Percentiles rank a stretch among this genome's conserved stretches.
These are phyloP conservation scores for Aspergillus sergii DNA, from an alignment of 2,329 filamentous ascomycete genomes.

Conservation along the genomic window DNA sequence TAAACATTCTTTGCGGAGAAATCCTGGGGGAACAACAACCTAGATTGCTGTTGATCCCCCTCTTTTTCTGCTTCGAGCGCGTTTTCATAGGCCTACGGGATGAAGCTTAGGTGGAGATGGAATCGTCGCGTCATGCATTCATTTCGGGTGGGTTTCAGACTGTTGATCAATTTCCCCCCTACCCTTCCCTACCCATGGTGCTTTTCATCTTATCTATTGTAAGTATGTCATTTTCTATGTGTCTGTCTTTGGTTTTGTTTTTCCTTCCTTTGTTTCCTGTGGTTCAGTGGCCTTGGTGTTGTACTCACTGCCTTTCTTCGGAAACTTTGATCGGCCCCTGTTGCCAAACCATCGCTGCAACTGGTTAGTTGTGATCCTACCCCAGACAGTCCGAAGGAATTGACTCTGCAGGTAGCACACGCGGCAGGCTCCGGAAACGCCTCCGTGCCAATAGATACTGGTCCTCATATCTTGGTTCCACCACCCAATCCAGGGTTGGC, in stretches of 20 bases:
- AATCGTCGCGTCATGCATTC: not conserved
- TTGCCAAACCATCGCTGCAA: not conserved
- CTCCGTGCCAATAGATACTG: not conserved
- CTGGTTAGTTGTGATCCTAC: not conserved
- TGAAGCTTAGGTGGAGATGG: not conserved
- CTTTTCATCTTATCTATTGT: no score
- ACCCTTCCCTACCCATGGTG: no score
- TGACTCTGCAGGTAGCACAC: not conserved
- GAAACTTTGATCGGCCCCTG: not conserved
- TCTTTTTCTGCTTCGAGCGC: not conserved
- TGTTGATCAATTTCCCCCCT: not conserved
- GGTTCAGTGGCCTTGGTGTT: not conserved
- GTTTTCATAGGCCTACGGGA: not conserved
- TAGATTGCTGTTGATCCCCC: not conserved
- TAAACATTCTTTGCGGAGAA: not conserved
- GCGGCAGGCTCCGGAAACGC: not conserved
- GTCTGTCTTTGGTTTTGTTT: no score
- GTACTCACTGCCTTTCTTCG: not conserved
- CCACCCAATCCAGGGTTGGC: not conserved
- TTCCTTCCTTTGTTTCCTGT: not conserved
- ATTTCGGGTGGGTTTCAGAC: not conserved
- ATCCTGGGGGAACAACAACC: not conserved
- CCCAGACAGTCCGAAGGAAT: not conserved
- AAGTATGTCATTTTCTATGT: no score
- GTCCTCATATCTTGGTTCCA: not conserved